phyloP scores from a whole-genome alignment of 257 asterid species.

The Forsythia suspensa region DNA sequence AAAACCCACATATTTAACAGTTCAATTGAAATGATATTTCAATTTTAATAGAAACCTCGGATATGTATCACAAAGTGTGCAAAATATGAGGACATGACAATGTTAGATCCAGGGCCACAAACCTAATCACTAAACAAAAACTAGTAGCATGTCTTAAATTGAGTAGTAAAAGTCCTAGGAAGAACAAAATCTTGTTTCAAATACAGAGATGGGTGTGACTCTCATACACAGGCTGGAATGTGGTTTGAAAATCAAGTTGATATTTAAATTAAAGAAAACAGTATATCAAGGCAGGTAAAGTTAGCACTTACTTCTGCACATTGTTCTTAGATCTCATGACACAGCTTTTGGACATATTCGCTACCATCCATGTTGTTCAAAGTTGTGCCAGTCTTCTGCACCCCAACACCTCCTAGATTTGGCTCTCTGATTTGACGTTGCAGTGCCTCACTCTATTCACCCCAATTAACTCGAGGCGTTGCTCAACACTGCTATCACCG shows the following conservation, averaged over 20 bases:
- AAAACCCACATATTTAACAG: neutral
- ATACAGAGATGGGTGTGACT: neutral
- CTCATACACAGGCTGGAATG: too few relatives aligned
- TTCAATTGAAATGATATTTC: neutral
- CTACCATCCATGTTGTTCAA: constrained; percentile 95
- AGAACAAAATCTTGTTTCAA: neutral
- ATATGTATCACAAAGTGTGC: neutral
- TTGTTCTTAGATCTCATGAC: constrained; percentile 93
- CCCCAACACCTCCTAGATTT: constrained; percentile 92
- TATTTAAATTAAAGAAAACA: neutral
- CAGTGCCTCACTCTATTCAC: constrained; percentile 86
- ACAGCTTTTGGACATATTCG: constrained; percentile 81
- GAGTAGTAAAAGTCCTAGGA: neutral
- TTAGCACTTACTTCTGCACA: constrained; percentile 64
- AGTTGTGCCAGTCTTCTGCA: constrained; percentile 83
- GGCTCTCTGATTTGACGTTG: constrained; percentile 93
- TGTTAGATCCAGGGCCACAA: neutral
- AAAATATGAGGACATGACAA: constrained; percentile 12
- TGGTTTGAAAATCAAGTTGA: too few relatives aligned
- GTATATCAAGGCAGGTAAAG: neutral
- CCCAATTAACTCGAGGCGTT: constrained; percentile 82
- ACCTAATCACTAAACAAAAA: neutral
- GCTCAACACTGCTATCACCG: constrained; percentile 87
- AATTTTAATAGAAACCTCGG: neutral
- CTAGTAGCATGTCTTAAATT: neutral